Conservation (phyloP, 257 asterid species). For the Marsdenia floribunda region DNA sequence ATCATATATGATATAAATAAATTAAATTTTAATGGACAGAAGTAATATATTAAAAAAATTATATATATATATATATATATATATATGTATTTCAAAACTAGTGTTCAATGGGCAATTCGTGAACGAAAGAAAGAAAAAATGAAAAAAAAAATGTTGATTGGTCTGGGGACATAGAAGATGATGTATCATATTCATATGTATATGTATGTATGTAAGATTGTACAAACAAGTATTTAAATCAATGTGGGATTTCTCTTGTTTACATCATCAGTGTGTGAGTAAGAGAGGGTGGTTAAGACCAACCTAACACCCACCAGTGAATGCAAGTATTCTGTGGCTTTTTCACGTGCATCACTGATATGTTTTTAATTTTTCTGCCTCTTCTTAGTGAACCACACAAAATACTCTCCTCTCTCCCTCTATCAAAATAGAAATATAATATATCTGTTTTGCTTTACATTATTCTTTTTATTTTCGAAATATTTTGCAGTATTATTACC, state of each 20-base stretch:
- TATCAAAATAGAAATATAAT: too few relatives aligned
- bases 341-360: constrained; percentile 6
- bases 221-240: background rate
- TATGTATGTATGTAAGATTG: background rate
- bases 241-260: background rate
- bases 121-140: background rate
- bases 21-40: too few relatives aligned
- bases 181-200: background rate
- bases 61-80: too few relatives aligned
- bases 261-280: background rate
- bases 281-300: background rate
- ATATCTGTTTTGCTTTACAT: too few relatives aligned
- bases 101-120: too few relatives aligned
- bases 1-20: too few relatives aligned
- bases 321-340: background rate
- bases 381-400: background rate
- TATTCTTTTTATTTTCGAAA: too few relatives aligned
- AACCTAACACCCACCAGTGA: constrained; percentile 8
- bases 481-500: too few relatives aligned
- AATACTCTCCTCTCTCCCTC: background rate
- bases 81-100: too few relatives aligned
- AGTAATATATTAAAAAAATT: too few relatives aligned
- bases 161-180: constrained; percentile 6
- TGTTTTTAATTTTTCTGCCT: background rate
- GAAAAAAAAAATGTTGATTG: background rate